These are phyloP conservation scores for Fraxinus quadrangulata DNA, from an alignment of 257 asterid species.

Conservation along the genomic window DNA sequence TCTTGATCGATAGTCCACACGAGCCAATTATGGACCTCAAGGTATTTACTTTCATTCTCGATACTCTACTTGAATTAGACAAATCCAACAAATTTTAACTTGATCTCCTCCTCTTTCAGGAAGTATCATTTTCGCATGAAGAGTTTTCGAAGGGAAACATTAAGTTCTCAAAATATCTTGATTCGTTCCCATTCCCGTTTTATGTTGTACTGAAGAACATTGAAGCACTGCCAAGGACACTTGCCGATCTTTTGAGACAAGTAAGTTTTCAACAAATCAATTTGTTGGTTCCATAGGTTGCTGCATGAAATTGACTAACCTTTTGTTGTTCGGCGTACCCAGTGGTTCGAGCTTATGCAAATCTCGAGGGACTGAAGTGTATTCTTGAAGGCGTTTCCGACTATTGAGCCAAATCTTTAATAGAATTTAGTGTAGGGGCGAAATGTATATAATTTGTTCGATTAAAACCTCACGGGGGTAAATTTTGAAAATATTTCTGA, in stretches of 20 bases:
- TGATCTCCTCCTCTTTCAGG: constrained; percentile 44
- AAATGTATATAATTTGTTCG: background rate
- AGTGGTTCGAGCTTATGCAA: constrained; percentile 99
- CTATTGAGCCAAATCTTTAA: no score
- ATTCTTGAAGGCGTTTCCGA: no score
- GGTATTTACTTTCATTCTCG: constrained; percentile 38
- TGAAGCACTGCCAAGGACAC: constrained; percentile 87
- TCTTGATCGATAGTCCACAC: constrained; percentile 72
- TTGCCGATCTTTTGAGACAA: constrained; percentile 89
- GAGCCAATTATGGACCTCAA: constrained; percentile 64
- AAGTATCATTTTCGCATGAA: constrained; percentile 44
- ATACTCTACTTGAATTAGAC: background rate
- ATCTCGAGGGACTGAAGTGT: constrained; percentile 43
- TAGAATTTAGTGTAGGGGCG: background rate
- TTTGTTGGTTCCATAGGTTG: background rate
- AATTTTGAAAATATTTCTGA: no score
- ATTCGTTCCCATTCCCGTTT: constrained; percentile 88
- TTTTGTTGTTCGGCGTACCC: constrained; percentile 21
- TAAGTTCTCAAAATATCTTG: constrained; percentile 54
- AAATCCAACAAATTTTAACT: background rate
- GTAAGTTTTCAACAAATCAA: constrained; percentile 36
- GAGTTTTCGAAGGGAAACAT: constrained; percentile 17
- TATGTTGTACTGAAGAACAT: constrained; percentile 79
- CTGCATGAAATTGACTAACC: background rate
- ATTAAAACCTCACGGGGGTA: background rate